Evolutionary conservation across 2,329 filamentous ascomycete species (phyloP).

Genomic region (Fusarium camptoceras): DNA sequence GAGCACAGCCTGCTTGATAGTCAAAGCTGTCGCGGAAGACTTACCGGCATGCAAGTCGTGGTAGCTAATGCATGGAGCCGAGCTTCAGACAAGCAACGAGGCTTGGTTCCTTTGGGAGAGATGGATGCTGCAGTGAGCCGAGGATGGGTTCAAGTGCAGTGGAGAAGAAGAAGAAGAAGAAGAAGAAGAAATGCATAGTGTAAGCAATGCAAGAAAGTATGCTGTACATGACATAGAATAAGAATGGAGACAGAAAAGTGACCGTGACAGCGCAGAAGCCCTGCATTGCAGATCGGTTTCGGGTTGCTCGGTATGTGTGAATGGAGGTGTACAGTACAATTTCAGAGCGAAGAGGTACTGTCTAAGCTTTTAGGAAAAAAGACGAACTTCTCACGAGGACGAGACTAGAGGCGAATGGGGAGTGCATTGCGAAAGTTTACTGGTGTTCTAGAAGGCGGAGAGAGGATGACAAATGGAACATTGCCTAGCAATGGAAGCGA

Average conservation of each 20-base stretch:
- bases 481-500: neutral
- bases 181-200: neutral
- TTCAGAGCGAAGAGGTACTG: neutral
- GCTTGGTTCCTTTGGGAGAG: slow-evolving; percentile 9
- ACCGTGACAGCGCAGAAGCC: slow-evolving; percentile 2
- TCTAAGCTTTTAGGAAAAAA: neutral
- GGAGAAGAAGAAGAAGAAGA: neutral
- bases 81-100: slow-evolving; percentile 24
- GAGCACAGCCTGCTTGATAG: slow-evolving; percentile 30
- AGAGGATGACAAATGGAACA: slow-evolving; percentile 36
- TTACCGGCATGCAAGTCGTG: slow-evolving; percentile 18
- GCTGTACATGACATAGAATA: neutral
- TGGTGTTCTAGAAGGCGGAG: slow-evolving; percentile 40
- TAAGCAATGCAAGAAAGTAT: slow-evolving; percentile 2
- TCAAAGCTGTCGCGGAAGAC: slow-evolving; percentile 26
- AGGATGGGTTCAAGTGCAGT: slow-evolving; percentile 19
- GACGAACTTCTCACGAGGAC: slow-evolving; percentile 19
- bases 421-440: slow-evolving; percentile 26
- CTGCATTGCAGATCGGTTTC: slow-evolving; percentile 35
- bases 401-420: slow-evolving; percentile 32
- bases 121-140: slow-evolving; percentile 18
- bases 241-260: neutral
- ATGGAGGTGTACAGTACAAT: slow-evolving; percentile 3
- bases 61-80: slow-evolving; percentile 32
- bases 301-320: slow-evolving; percentile 27